Conservation (phyloP, 371 early-diverging fungal species). For the Nematocida parisii region DNA sequence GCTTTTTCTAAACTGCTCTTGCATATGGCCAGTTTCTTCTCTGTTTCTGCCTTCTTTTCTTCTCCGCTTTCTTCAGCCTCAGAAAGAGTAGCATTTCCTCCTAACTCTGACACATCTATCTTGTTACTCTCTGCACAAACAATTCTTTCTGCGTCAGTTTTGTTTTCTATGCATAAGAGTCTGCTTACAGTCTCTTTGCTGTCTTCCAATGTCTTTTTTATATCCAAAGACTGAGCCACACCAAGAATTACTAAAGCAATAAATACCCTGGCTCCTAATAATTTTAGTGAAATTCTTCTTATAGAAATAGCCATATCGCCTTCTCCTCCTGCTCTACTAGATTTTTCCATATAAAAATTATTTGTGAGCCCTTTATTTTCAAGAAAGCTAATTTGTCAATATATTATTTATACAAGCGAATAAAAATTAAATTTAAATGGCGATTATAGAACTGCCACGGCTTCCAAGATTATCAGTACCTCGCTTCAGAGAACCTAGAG, state of each 20-base stretch:
- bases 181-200: slow-evolving; percentile 11
- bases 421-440: slow-evolving; percentile 24
- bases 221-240: background rate
- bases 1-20: background rate
- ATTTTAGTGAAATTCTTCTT: background rate
- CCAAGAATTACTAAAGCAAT: background rate
- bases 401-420: background rate
- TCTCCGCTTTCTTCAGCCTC: background rate
- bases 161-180: background rate
- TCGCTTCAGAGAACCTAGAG: slow-evolving; percentile 26
- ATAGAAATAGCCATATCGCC: background rate
- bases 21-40: background rate
- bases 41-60: background rate
- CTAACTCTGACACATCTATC: background rate
- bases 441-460: slow-evolving; percentile 30
- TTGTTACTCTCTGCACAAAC: background rate
- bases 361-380: slow-evolving; percentile 12
- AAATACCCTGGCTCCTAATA: background rate
- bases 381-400: background rate
- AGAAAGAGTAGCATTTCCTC: background rate
- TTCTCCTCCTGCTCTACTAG: background rate
- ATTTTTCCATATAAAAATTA: slow-evolving; percentile 31
- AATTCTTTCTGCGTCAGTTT: background rate
- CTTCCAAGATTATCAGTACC: slow-evolving; percentile 43
- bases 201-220: slow-evolving; percentile 2